Base-by-base conservation (phyloP, 768 basidiomycete genomes). In the Tulasnella sp. region DNA sequence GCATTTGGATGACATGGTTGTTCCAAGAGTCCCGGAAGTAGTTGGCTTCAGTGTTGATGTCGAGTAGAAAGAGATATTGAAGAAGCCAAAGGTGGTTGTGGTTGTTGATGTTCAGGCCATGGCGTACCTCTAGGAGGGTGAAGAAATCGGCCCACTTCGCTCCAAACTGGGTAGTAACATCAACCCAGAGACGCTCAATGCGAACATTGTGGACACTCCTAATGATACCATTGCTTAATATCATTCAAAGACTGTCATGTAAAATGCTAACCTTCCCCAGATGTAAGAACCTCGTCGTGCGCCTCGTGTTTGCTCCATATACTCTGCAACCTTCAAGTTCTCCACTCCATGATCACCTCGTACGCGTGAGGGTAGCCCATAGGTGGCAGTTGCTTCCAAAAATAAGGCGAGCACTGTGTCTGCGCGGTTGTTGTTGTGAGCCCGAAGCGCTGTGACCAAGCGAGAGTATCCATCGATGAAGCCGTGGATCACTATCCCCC, bases 361-460 rank as follows among this genome's bases (percentile, higher is more conserved):
- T 1, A 83, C 71, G 0, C 81, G 44, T 5, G 79, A 80, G 5
- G 86, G 86, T 14, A 84, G 73, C 7, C 87, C 86, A 81, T 84
- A 84, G 71, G 8, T 74, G 38, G 19, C 36, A 16, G 81, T 77
- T 10, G 82, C 80, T 14, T 81, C 79, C 0, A 80, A 36, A 80
- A 89, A 88, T 0, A 88, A 77, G 3, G 83, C 71, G 14, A 87
- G 83, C 3, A 88, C 87, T 39, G 72, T 77, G 19, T 21, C 40
- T 10, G 79, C 80, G 4, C 84, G n/a, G 68, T 81, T 81, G 71
- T 76, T 81, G 27, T 76, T 68, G 31, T 10, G 56, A 21, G 80
- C 80, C 0, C 48, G n/a, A 44, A 81, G 34, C 3, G 18, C 75
- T 16, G 44, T 72, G 9, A 81, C 58, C 8, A 83, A 39, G 19